These are phyloP conservation scores for Rhizophagus sp. DNA, from an alignment of 192 early-diverging fungal genomes.

Conservation along the genomic window DNA sequence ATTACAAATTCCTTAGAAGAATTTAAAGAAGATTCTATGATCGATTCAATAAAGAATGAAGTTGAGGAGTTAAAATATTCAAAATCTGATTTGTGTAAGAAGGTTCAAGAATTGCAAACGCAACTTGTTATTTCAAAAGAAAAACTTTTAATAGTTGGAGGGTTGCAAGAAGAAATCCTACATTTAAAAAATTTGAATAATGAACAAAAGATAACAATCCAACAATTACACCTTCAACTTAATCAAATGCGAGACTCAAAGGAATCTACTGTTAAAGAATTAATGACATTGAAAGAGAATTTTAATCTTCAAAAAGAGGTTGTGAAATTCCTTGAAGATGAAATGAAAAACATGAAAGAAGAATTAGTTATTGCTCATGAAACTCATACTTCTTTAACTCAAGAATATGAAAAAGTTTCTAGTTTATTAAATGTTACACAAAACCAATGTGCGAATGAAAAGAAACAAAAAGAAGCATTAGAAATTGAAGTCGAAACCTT, in stretches of 20 bases:
- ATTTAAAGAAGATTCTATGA: neutral
- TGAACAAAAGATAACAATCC: neutral
- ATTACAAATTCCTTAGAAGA: neutral
- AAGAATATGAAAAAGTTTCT: slow-evolving; percentile 13
- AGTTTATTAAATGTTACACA: neutral
- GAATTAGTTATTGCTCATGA: neutral
- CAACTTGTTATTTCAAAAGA: neutral
- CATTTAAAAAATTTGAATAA: neutral
- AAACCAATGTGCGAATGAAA: neutral
- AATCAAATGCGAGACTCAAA: neutral
- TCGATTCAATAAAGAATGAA: neutral
- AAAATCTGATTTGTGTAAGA: neutral
- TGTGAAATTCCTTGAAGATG: neutral
- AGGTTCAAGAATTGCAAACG: neutral
- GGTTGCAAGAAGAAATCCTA: neutral
- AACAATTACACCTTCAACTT: neutral
- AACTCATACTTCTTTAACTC: neutral
- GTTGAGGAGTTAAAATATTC: neutral
- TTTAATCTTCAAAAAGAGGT: slow-evolving; percentile 11
- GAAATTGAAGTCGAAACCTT: slow-evolving; percentile 11
- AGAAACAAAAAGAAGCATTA: neutral
- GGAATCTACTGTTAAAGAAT: slow-evolving; percentile 1
- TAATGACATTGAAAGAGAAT: neutral
- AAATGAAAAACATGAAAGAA: slow-evolving; percentile 7
- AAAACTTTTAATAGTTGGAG: neutral